Base-by-base conservation (phyloP, 2,329 filamentous ascomycete species). In the Ilyonectria robusta region DNA sequence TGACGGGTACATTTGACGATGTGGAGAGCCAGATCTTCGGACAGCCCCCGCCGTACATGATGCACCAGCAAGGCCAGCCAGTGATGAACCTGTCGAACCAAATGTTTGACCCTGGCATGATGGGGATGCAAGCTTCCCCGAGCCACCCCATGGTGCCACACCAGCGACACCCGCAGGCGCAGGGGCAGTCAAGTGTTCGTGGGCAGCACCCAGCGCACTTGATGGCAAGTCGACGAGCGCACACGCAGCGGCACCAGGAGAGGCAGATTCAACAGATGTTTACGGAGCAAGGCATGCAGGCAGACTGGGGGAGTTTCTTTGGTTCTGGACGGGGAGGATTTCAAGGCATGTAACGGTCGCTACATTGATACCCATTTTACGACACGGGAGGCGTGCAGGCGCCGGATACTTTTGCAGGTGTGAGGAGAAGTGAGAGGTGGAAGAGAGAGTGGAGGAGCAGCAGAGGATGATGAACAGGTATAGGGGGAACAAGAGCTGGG, bases 11-110 rank as follows among this genome's bases (percentile, higher is more conserved):
- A 6, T 86, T 88, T 68, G 90, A 91, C 69, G 91, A 92, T 60
- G 88, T 93, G 57, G 92, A 94, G 74, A 92, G 91, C 19, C 92
- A 94, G 70, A 84, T 94, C 13, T 89, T 93, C 65, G 91, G 89
- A 0, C 89, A 92, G 1, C 84, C 94, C 42, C 91, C 92, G 17
- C 89, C 91, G 42, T 95, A 93, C 75, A 83, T 94, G 72, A 87
- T 92, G 50, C 78, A 81, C 19, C 78, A 81, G 26, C 81, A 84
- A 50, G 76, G 77, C 4, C 82, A 84, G 55, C 77, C 80, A 40
- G 81, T 81, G 31, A 81, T 87, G 72, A 80, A 79, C 62, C 80
- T 85, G 56, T 72, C 81, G 17, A 74, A 78, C 37, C 82, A 83
- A 23, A 84, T 87, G 81, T 87, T 83, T 63, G 78, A 80, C 66